Conservation (phyloP, 2,329 filamentous ascomycete species). For the Sporothrix euskadiensis region DNA sequence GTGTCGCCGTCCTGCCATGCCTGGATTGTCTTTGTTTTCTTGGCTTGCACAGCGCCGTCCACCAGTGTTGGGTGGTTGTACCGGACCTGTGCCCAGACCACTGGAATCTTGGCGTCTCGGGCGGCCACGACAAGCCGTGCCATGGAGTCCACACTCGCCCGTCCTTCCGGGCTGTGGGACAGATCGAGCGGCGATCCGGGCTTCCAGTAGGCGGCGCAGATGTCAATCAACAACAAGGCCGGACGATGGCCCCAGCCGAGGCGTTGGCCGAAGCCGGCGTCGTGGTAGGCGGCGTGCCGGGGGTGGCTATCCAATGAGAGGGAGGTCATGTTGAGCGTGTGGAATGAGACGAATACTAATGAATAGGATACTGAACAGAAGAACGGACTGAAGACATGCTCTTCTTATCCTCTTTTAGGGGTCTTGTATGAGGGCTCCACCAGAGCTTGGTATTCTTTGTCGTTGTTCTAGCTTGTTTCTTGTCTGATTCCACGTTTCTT, state of each 20-base stretch:
- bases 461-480: too few relatives aligned
- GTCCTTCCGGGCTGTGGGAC: conserved; percentile 41
- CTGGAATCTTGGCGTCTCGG: conserved; percentile 41
- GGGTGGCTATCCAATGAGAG: conserved; percentile 22
- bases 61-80: conserved; percentile 47
- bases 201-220: conserved; percentile 50
- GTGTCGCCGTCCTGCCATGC: conserved; percentile 46
- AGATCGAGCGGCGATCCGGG: conserved; percentile 46
- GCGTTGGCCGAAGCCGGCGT: conserved; percentile 43
- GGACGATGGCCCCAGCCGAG: conserved; percentile 49
- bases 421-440: neutral
- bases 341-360: neutral
- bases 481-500: neutral
- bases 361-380: neutral
- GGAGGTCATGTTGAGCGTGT: neutral
- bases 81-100: conserved; percentile 48
- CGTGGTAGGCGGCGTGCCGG: conserved; percentile 34
- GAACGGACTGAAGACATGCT: neutral
- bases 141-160: conserved; percentile 43
- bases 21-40: conserved; percentile 45
- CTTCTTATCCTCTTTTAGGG: conserved; percentile 1
- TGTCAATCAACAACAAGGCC: conserved; percentile 49
- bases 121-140: conserved; percentile 44
- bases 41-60: conserved; percentile 47
- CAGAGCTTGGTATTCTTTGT: too few relatives aligned